Base-by-base conservation (phyloP, 2,329 filamentous ascomycete species). In the Ascocoryne sarcoides region DNA sequence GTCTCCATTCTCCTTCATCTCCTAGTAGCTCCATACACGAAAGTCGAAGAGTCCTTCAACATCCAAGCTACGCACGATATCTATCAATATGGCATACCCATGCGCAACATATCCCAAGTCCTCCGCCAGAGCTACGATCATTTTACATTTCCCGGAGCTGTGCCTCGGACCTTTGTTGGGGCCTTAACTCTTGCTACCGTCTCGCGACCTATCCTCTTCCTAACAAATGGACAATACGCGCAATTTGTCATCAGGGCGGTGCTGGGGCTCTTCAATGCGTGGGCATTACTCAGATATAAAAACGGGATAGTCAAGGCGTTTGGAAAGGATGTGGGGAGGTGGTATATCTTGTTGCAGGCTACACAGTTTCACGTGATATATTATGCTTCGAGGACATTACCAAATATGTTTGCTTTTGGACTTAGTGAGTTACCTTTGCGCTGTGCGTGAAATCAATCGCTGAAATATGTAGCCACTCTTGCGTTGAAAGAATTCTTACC, bases 31-130 rank as follows among this genome's bases (percentile, higher is more conserved):
- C 92, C 92, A 1, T 90, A 93, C 66, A 95, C 89, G 42, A 98
- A 98, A 63, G 92, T 98, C 44, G 92, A 98, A 62, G 92, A 98
- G 64, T 96, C 90, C 0, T 96, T 98, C 74, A 95, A 95, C 61
- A 78, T 96, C 43, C 92, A 98, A 62, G 92, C 92, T 4, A 75
- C 80, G 3, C 92, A 96, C 62, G 92, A 98, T 61, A 82, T 98
- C 26, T 63, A 95, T 44, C 73, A 75, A 28, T 87, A 92, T 60
- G 88, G 88, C 17, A 77, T 85, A 1, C 85, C 86, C 0, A 71
- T 68, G 1, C 59, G 63, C 15, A 68, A 80, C 51, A 60, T 73
- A 12, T 57, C 66, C 37, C 60, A 68, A 10, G 72, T 69, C 29
- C 65, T 92, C 12, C 69, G 69, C 12, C 58, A 68, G 3, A 66